Evolutionary conservation across 805 yeast genomes (phyloP).

Genomic region (Sugiyamaella valdiviana): DNA sequence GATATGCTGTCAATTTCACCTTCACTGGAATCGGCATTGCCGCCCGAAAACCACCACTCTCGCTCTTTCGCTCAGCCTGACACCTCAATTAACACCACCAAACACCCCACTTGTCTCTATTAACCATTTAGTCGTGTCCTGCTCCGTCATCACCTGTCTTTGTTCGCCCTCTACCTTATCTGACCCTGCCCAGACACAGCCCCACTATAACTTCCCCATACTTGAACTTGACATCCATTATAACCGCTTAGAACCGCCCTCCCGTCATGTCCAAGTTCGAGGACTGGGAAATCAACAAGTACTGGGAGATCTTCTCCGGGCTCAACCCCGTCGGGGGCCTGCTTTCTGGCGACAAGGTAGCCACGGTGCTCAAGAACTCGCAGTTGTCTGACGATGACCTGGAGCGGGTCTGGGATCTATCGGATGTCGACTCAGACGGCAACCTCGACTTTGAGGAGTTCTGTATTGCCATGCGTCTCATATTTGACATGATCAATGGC

Average conservation of each 20-base stretch:
- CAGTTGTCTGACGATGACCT: slow-evolving; percentile 72
- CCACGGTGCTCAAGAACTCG: slow-evolving; percentile 83
- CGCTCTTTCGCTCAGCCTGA: too few relatives aligned
- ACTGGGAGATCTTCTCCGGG: slow-evolving; percentile 96
- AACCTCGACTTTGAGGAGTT: slow-evolving; percentile 93
- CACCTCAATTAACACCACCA: too few relatives aligned
- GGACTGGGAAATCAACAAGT: slow-evolving; percentile 93
- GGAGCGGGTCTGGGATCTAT: slow-evolving; percentile 78
- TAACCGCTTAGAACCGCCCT: background rate
- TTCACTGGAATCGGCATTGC: too few relatives aligned
- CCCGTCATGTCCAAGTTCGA: slow-evolving; percentile 47
- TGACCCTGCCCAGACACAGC: too few relatives aligned
- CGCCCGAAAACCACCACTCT: too few relatives aligned
- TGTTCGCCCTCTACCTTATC: too few relatives aligned
- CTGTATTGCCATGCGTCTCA: slow-evolving; percentile 93
- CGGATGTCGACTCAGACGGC: slow-evolving; percentile 89
- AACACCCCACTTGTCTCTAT: too few relatives aligned
- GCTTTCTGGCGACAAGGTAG: slow-evolving; percentile 76
- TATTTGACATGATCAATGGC: slow-evolving; percentile 85
- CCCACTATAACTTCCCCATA: too few relatives aligned
- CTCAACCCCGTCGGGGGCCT: slow-evolving; percentile 75
- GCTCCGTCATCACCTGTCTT: too few relatives aligned
- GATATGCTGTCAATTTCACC: too few relatives aligned
- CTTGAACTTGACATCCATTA: background rate
- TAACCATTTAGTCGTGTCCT: too few relatives aligned